A percentile compares a stretch with the other conserved stretches of the same genome.
phyloP scores from a whole-genome alignment of 257 asterid species.

The Jacaranda mimosifolia region DNA sequence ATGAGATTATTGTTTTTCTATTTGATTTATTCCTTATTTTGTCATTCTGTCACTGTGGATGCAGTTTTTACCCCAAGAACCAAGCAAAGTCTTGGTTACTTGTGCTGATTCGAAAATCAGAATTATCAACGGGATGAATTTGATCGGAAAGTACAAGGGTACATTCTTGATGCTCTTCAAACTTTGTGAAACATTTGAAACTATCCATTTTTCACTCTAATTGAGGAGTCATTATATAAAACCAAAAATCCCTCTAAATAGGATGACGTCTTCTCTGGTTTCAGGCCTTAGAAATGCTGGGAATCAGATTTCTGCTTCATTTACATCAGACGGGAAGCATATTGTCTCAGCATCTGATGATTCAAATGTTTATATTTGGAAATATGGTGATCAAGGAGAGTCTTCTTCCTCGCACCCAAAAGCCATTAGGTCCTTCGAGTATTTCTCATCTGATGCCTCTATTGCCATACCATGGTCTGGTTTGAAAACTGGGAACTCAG shows the following conservation, averaged over 20 bases:
- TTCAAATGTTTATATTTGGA: constrained; percentile 77
- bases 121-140: constrained; percentile 68
- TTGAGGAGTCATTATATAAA: background rate
- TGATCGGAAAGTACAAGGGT: constrained; percentile 85
- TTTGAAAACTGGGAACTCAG: constrained; percentile 17
- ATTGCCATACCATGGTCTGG: constrained; percentile 89
- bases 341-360: constrained; percentile 85
- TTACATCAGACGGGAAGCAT: constrained; percentile 78
- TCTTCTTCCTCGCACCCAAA: constrained; percentile 52
- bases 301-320: constrained; percentile 67
- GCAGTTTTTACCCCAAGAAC: constrained; percentile 87
- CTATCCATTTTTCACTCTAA: too few species aligned
- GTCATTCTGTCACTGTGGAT: constrained; percentile 6
- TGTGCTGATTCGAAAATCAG: constrained; percentile 89
- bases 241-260: background rate
- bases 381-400: constrained; percentile 43
- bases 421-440: constrained; percentile 66
- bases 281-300: constrained; percentile 74
- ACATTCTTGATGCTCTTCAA: background rate
- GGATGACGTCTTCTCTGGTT: background rate
- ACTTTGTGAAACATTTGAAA: too few species aligned
- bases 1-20: constrained; percentile 13
- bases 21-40: background rate
- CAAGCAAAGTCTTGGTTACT: constrained; percentile 80
- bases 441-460: constrained; percentile 75